Evolutionary conservation across 371 early-diverging fungal species (phyloP), one percentile per base, ranked within the genome.

Genomic region (Batrachochytrium dendrobatidis): DNA sequence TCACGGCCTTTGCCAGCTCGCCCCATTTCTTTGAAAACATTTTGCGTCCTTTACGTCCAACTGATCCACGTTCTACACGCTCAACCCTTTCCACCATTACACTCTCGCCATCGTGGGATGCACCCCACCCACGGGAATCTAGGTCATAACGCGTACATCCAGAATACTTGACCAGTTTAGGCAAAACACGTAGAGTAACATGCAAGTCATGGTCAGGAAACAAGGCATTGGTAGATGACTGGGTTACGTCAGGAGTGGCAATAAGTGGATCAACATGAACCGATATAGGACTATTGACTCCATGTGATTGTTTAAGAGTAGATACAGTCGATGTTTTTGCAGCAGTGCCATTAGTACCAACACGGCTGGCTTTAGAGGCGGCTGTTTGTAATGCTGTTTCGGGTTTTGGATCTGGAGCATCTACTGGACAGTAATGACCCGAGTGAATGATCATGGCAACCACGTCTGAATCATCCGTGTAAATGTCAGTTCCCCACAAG

Each of bases 401-500:
- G 49, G 58, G 22, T 59, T 51, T 49, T 62, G 67, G 67, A 51
- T 5, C 67, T 51, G 63, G 77, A 58, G 72, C 43, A 58, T 72
- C 64, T 20, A 68, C 32, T 39, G 75, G 51, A 44, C 67, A 20
- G 62, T 70, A 82, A 31, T 64, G 56, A 12, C 86, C 86, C 1
- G 80, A 59, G 48, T 86, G 86, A 20, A 83, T 68, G 22, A 83
- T 56, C 69, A 77, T 85, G 15, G 89, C 84, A 25, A 92, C 89
- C 29, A 90, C 73, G 59, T 92, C 92, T 0, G 90, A 89, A 65
- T 92, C 92, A 59, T 92, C 92, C 0, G 89, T 85, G 63, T 92
- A 92, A 20, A 92, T 69, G 56, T 86, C 89, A 0, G 92, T 90
- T 5, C 92, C 92, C 92, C 92, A 92, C 6, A 92, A 24, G 1